A percentile compares a stretch with the other conserved stretches of the same genome.
Evolutionary conservation across 176 grass and related monocot genomes (phyloP).

Genomic region (Microstegium vimineum): DNA sequence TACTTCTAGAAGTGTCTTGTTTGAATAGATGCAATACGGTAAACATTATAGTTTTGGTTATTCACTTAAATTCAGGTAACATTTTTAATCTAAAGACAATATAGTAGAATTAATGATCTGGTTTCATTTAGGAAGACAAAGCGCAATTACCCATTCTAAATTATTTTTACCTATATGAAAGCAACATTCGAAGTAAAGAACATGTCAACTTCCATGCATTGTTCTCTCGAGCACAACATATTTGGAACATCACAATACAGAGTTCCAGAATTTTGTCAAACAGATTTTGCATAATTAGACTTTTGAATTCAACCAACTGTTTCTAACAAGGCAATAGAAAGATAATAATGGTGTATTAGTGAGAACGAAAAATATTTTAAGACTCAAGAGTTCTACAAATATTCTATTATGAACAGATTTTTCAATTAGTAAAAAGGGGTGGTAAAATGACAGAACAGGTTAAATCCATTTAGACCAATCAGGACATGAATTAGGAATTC

Average conservation of each 20-base stretch:
- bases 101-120: neutral
- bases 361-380: neutral
- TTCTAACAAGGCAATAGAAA: neutral
- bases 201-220: neutral
- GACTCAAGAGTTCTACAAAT: no score
- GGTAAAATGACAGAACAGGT: neutral
- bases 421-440: neutral
- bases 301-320: neutral
- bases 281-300: neutral
- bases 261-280: neutral
- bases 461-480: neutral
- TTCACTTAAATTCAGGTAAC: neutral
- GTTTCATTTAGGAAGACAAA: neutral
- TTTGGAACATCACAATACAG: neutral
- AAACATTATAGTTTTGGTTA: neutral
- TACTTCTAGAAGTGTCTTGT: neutral
- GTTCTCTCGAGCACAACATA: conserved; percentile 2
- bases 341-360: neutral
- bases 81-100: neutral
- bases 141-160: neutral
- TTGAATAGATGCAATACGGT: neutral
- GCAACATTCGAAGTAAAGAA: neutral
- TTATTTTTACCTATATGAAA: neutral
- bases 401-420: neutral
- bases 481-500: neutral